Conservation (phyloP, 495 filamentous ascomycete genomes). For the Mytilinidion resinicola region DNA sequence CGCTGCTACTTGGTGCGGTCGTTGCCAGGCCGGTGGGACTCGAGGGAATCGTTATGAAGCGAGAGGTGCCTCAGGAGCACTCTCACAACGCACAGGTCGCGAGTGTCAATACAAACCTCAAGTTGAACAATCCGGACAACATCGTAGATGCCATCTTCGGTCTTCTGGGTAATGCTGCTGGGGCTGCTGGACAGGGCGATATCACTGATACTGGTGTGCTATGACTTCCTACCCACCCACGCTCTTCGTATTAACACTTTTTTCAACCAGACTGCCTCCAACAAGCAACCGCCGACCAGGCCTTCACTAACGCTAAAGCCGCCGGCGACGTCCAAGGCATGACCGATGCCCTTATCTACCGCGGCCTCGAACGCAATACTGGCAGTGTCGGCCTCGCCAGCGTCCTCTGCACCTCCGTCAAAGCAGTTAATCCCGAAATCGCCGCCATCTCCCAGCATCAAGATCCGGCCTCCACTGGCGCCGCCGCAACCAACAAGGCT, state of each 20-base stretch:
- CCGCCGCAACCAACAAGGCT: constrained; percentile 46
- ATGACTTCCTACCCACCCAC: neutral
- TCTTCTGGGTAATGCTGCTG: constrained; percentile 56
- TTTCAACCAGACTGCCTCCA: constrained; percentile 52
- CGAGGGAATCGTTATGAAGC: constrained; percentile 29
- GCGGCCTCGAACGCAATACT: constrained; percentile 60
- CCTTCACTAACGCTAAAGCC: constrained; percentile 63
- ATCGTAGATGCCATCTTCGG: constrained; percentile 57
- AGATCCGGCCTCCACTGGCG: constrained; percentile 50
- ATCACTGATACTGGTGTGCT: constrained; percentile 42
- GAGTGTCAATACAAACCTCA: constrained; percentile 41
- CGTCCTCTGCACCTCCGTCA: constrained; percentile 46
- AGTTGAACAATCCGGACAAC: constrained; percentile 54
- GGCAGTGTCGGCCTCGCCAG: constrained; percentile 49
- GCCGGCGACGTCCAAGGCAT: constrained; percentile 51
- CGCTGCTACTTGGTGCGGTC: constrained; percentile 16
- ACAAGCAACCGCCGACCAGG: constrained; percentile 61
- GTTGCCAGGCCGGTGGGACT: constrained; percentile 4
- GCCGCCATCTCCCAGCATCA: constrained; percentile 28
- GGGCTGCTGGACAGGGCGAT: constrained; percentile 48
- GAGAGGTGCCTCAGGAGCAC: constrained; percentile 57
- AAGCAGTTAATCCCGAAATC: constrained; percentile 29
- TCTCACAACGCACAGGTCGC: constrained; percentile 53
- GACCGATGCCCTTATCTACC: constrained; percentile 54
- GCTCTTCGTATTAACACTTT: neutral